Evolutionary conservation across 1,284 basidiomycete species (phyloP).

Genomic region (Cutaneotrichosporon mucoides): DNA sequence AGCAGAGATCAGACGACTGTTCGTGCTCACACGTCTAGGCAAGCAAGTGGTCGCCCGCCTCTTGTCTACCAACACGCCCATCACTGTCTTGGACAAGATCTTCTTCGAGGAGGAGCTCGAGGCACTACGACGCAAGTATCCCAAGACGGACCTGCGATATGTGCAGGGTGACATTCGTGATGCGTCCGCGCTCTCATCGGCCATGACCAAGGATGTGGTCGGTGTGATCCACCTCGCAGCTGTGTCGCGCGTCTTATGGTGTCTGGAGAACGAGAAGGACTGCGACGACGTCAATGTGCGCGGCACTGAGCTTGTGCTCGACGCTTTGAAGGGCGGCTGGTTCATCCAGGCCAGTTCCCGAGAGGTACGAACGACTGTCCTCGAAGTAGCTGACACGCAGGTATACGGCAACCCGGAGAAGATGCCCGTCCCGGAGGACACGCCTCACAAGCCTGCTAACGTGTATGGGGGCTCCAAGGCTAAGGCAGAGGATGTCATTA

Average conservation of each 20-base stretch:
- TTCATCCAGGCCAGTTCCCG: constrained; percentile 36
- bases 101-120: constrained; percentile 26
- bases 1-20: not conserved
- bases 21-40: constrained; percentile 13
- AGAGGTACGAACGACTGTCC: constrained; percentile 9
- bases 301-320: constrained; percentile 26
- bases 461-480: constrained; percentile 32
- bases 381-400: not conserved
- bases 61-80: constrained; percentile 12
- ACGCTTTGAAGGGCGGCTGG: constrained; percentile 26
- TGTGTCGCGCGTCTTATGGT: constrained; percentile 33
- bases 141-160: constrained; percentile 16
- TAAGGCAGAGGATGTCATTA: constrained; percentile 24
- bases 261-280: constrained; percentile 32
- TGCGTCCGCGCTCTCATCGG: constrained; percentile 7
- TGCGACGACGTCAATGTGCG: constrained; percentile 37
- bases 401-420: constrained; percentile 28
- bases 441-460: constrained; percentile 26
- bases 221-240: constrained; percentile 39
- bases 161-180: constrained; percentile 31
- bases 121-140: constrained; percentile 12
- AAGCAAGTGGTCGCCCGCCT: constrained; percentile 26
- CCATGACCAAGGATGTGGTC: constrained; percentile 25
- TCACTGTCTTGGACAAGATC: constrained; percentile 26
- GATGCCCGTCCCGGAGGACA: constrained; percentile 25